Evolutionary conservation across 331 rosid species (phyloP).

Genomic region (Malus hybrid): DNA sequence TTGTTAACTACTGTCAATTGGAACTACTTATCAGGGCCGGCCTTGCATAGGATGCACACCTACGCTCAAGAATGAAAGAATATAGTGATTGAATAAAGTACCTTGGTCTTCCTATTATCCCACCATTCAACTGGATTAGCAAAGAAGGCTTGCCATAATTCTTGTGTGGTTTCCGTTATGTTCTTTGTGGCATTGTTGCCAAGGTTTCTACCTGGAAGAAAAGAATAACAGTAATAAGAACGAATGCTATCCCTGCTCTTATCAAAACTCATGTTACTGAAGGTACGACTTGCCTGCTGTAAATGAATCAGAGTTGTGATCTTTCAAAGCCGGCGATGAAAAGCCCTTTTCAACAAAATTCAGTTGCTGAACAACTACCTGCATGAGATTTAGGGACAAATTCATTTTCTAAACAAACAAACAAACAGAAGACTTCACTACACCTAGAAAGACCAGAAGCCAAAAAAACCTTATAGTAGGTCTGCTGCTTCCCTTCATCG

Average conservation of each 20-base stretch:
- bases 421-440: neutral
- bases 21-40: neutral
- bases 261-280: neutral
- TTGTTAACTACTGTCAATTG: neutral
- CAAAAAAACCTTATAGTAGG: conserved; percentile 70
- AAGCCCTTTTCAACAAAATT: conserved; percentile 59
- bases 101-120: conserved; percentile 94
- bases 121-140: conserved; percentile 95
- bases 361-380: conserved; percentile 86
- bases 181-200: conserved; percentile 26
- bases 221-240: neutral
- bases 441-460: neutral
- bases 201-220: conserved; percentile 46
- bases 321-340: conserved; percentile 22
- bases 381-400: neutral
- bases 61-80: neutral
- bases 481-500: conserved; percentile 67
- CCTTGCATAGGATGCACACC: neutral
- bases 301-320: conserved; percentile 39
- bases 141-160: conserved; percentile 89
- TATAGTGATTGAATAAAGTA: conserved; percentile 11
- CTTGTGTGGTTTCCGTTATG: conserved; percentile 46
- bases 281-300: conserved; percentile 40
- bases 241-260: neutral
- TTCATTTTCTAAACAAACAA: conserved; percentile 4